Base-by-base conservation (phyloP, 1,139 yeast genomes). In the Blastobotrys persicus region DNA sequence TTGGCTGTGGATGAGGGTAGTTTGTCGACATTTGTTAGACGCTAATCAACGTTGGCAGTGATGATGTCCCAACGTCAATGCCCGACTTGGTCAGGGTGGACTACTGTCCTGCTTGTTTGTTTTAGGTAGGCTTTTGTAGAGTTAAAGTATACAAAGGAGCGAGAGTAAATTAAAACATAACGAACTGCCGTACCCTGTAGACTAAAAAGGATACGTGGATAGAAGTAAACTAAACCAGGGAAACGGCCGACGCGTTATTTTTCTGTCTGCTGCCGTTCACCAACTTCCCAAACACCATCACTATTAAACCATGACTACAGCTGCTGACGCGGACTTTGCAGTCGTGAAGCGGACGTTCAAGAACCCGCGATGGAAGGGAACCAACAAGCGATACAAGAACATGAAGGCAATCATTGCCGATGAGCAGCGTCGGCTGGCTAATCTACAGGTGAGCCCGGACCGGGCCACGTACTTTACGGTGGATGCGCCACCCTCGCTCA, bases 401-500 rank as follows among this genome's bases (percentile, higher is more conserved):
- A 72, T 81, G 38, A 80, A 85, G 61, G 95, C 91, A 59, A 71
- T 91, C 32, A 60, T 86, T 7, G 76, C 83, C 9, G 98, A 91
- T 59, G 98, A 92, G 67, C 78, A 76, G 55, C 81, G 82, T 59
- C 78, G 88, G 48, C 63, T 83, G 13, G 59, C 62, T 14, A 50
- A 48, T 13, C 39, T 53, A 13, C 41, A 31, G 33, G 19, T 32
- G 4, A 43, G 50, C 2, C 47, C 55, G 16, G 72, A 56, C 54
- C 54, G 54, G 42, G 68, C 67, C 19, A 66, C 69, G n/a, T 68
- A 60, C 54, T 61, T 73, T 46, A 68, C 69, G 51, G 72, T 91
- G 6, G 80, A 80, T 31, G 95, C 97, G 0, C 96, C 97, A 1
- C 98, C 98, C 0, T 85, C 95, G 4, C 69, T 91, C 57, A 77